Evolutionary conservation across 192 early-diverging fungal species (phyloP).

Genomic region (Coemansia javaensis): DNA sequence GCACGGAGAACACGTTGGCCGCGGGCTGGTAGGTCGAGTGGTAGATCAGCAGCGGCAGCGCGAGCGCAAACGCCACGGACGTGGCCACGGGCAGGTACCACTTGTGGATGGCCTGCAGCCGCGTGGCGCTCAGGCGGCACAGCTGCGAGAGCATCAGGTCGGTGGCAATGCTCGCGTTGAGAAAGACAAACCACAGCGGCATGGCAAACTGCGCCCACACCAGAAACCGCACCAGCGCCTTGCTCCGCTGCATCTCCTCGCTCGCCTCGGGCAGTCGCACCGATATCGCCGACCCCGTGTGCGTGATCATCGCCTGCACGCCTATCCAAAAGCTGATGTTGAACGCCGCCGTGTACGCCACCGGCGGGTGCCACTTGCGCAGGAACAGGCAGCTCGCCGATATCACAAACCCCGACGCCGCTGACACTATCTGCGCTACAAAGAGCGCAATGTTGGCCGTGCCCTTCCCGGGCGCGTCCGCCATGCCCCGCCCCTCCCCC

Average conservation of each 20-base stretch:
- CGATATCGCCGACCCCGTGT: slow-evolving; percentile 38
- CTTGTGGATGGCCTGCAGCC: slow-evolving; percentile 29
- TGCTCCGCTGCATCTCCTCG: slow-evolving; percentile 26
- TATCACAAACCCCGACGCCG: slow-evolving; percentile 37
- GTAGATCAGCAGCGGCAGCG: slow-evolving; percentile 42
- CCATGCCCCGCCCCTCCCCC: too few relatives aligned
- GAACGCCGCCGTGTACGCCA: slow-evolving; percentile 44
- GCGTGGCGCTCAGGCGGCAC: slow-evolving; percentile 11
- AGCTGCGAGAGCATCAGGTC: slow-evolving; percentile 45
- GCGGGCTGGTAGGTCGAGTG: slow-evolving; percentile 36
- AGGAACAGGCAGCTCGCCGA: slow-evolving; percentile 37
- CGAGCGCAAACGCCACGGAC: slow-evolving; percentile 21
- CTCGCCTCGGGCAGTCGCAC: slow-evolving; percentile 32
- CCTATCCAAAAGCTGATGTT: slow-evolving; percentile 50
- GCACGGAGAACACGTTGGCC: slow-evolving; percentile 42
- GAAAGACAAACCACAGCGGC: slow-evolving; percentile 50
- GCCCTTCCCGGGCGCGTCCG: slow-evolving; percentile 23
- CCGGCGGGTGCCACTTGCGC: slow-evolving; percentile 41
- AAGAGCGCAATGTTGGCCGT: slow-evolving; percentile 36
- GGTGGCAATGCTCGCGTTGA: slow-evolving; percentile 41
- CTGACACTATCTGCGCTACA: slow-evolving; percentile 40
- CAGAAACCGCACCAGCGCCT: slow-evolving; percentile 37
- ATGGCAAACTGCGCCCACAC: slow-evolving; percentile 50
- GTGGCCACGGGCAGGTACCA: slow-evolving; percentile 45
- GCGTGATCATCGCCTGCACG: slow-evolving; percentile 43